Evolutionary conservation across 1,284 basidiomycete species (phyloP), one percentile per base, ranked within the genome.

Genomic region (Ustilago bromivora): DNA sequence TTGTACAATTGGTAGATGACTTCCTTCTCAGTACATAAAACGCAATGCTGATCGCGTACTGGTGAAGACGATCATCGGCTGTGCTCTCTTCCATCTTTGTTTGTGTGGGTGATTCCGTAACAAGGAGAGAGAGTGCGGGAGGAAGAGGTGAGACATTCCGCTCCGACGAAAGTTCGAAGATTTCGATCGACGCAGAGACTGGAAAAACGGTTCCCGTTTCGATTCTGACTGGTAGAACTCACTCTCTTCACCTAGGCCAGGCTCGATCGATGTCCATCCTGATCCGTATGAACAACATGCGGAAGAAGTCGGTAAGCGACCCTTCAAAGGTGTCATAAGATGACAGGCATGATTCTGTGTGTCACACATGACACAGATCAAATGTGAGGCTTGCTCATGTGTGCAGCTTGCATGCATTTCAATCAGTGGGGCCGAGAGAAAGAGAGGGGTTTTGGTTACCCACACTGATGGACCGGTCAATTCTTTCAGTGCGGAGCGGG

Each of bases 1-100:
- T 34, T 70, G 38, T 70, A 70, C 54, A 56, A 51, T 51, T 65
- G 62, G 61, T 70, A 64, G 58, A 53, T 19, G 7, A 23, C 19
- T 15, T 49, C n/a, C n/a, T 19, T 9, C 15, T 49, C n/a, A 19
- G 23, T 10, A 1, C 23, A 28, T 28, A 28, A 28, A 28, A 5
- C 9, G n/a, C n/a, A 49, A 49, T 13, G 23, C 8, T 19, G 23
- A 49, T 49, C 23, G 40, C 13, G n/a, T 46, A 15, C 5, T 19
- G 36, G 19, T 19, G n/a, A 7, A 6, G n/a, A 46, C 17, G 7
- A 46, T 46, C n/a, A 46, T 46, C n/a, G 43, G 43, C 19, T 3
- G 11, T 46, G n/a, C n/a, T 46, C 23, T 28, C 23, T 28, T 28
- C 23, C 23, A 28, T 28, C 23, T 28, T 23, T 28, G 23, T 28